Conservation (phyloP, 73 alveolate genomes). For the Stentor coeruleus region DNA sequence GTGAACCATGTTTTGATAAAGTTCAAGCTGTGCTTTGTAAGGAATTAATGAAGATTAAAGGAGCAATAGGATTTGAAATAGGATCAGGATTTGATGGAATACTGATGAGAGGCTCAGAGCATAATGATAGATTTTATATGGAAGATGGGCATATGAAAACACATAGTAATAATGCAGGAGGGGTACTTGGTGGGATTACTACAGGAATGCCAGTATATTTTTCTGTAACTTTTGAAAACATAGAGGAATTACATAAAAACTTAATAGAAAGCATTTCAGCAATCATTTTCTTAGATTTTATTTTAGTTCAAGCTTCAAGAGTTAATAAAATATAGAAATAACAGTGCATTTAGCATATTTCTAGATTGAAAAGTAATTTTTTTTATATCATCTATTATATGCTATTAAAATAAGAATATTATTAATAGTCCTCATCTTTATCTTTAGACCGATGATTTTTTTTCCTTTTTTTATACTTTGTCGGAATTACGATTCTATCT, state of each 20-base stretch:
- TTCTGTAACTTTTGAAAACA: background rate
- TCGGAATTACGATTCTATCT: too few relatives aligned
- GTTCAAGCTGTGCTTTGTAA: slow-evolving; percentile 56
- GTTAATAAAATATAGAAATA: too few relatives aligned
- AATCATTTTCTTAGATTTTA: background rate
- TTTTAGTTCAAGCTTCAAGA: background rate
- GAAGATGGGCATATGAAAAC: slow-evolving; percentile 24
- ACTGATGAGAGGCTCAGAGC: slow-evolving; percentile 64
- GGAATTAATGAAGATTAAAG: slow-evolving; percentile 79
- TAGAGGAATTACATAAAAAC: background rate
- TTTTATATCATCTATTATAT: too few relatives aligned
- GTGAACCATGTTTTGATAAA: slow-evolving; percentile 89
- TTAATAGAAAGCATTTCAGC: background rate
- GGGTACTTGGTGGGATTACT: slow-evolving; percentile 73
- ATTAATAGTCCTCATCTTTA: too few relatives aligned
- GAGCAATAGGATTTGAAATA: slow-evolving; percentile 81
- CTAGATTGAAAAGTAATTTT: too few relatives aligned
- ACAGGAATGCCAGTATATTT: slow-evolving; percentile 38
- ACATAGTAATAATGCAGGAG: slow-evolving; percentile 64
- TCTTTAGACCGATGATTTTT: too few relatives aligned
- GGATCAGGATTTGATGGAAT: slow-evolving; percentile 88
- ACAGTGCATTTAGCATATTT: too few relatives aligned
- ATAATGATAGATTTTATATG: slow-evolving; percentile 63
- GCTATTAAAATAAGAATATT: too few relatives aligned
- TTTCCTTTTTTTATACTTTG: too few relatives aligned